Evolutionary conservation across 2,329 filamentous ascomycete species (phyloP).

Genomic region (Hymenoscyphus albidus): DNA sequence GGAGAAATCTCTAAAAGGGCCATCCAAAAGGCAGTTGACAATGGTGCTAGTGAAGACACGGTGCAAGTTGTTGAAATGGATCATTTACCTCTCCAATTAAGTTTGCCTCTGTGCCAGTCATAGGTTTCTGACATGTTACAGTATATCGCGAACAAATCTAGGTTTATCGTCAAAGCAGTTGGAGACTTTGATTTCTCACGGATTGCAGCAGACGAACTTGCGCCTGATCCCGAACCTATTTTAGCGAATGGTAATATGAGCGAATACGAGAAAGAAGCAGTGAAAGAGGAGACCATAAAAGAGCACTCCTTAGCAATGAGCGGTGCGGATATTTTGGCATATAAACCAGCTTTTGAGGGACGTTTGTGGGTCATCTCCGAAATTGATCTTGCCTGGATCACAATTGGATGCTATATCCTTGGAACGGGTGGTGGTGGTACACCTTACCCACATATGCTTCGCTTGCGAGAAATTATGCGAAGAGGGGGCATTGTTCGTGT

Average conservation of each 20-base stretch:
- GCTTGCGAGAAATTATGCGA: slow-evolving; percentile 48
- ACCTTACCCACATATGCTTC: slow-evolving; percentile 49
- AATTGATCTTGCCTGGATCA: slow-evolving; percentile 43
- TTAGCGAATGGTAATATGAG: slow-evolving; percentile 19
- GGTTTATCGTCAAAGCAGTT: slow-evolving; percentile 25
- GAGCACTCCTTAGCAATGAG: slow-evolving; percentile 54
- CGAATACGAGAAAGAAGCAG: slow-evolving; percentile 29
- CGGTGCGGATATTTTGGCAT: slow-evolving; percentile 48
- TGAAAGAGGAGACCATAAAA: slow-evolving; percentile 44
- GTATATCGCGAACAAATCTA: slow-evolving; percentile 25
- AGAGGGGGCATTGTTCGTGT: slow-evolving; percentile 49
- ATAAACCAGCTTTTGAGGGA: slow-evolving; percentile 41
- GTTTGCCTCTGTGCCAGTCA: background rate
- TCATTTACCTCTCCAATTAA: slow-evolving; percentile 31
- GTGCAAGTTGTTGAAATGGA: slow-evolving; percentile 46
- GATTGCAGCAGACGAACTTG: background rate
- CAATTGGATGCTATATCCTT: slow-evolving; percentile 46
- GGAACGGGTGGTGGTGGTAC: slow-evolving; percentile 47
- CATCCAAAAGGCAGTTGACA: slow-evolving; percentile 26
- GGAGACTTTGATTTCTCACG: slow-evolving; percentile 46
- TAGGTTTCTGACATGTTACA: background rate
- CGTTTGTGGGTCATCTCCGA: slow-evolving; percentile 43
- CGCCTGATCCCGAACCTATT: slow-evolving; percentile 5
- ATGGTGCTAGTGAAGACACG: slow-evolving; percentile 31
- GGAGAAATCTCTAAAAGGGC: slow-evolving; percentile 39